Base-by-base conservation (phyloP, 1,139 yeast genomes). In the Pichia cactophila region DNA sequence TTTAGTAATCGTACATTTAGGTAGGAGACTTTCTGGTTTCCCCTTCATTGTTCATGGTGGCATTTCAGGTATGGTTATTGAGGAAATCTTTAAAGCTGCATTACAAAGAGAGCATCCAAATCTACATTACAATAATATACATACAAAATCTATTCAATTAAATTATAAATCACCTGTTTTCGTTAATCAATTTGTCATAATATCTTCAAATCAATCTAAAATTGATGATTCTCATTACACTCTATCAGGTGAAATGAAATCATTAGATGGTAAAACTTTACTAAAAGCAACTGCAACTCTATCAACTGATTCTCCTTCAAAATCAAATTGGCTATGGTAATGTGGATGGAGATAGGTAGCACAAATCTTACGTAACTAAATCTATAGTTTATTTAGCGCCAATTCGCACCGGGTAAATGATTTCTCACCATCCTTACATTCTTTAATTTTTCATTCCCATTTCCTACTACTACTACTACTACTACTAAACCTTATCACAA, bases 11-110 rank as follows among this genome's bases (percentile, higher is more conserved):
- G 73, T 87, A 29, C 95, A 88, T 63, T 74, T 85, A 46, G 97
- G 97, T 0, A 80, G 83, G 61, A 76, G 77, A 54, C 68, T 89
- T 37, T 82, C 94, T 44, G 97, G 97, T 2, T 89, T 84, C 62
- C 97, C 97, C 1, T 81, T 86, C 58, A 70, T 90, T 38, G 77
- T 88, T 1, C 97, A 90, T 62, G 97, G 97, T 4, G 97, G 97
- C 0, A 79, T 90, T 41, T 66, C 90, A 38, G 95, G 95, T 9
- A 83, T 95, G 0, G 69, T 90, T 14, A 69, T 88, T 51, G 94
- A 86, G 61, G 96, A 89, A 51, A 58, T 58, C 6, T 61, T 62
- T 47, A 64, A 68, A 33, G 61, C 60, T 56, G 69, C 26, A 56
- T 54, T 61, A 17, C 54, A 64, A 53, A 60, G 52, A 26, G 59